A percentile compares a stretch with the other conserved stretches of the same genome.
phyloP scores from a whole-genome alignment of 768 basidiomycete species.

The Tricholoma furcatifolium region DNA sequence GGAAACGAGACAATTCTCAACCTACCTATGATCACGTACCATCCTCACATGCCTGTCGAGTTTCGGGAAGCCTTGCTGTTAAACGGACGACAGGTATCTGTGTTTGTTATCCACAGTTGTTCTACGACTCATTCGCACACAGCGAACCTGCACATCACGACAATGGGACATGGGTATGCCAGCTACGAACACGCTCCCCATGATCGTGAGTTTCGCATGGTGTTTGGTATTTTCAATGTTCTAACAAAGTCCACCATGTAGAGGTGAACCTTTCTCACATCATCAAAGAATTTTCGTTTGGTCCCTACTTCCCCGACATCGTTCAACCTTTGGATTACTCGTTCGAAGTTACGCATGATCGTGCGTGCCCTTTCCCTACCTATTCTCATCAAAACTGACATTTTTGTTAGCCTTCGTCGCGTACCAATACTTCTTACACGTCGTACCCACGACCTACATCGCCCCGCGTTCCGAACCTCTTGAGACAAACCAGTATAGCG shows the following conservation, averaged over 20 bases:
- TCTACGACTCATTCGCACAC: not conserved
- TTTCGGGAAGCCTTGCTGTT: constrained; percentile 78
- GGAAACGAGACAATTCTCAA: constrained; percentile 47
- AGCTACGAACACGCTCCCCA: constrained; percentile 89
- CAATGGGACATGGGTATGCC: constrained; percentile 91
- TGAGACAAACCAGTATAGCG: constrained; percentile 86
- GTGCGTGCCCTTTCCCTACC: constrained; percentile 41
- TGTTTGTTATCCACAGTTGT: not conserved
- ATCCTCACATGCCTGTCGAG: constrained; percentile 78
- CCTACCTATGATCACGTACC: constrained; percentile 72
- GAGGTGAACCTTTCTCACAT: constrained; percentile 98
- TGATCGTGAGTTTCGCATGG: constrained; percentile 48
- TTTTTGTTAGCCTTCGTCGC: constrained; percentile 69
- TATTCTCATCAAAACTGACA: not conserved
- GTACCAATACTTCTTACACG: constrained; percentile 93
- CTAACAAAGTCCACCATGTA: constrained; percentile 24
- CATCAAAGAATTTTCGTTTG: constrained; percentile 96
- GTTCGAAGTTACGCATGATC: constrained; percentile 68
- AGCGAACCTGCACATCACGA: constrained; percentile 94
- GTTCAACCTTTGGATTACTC: constrained; percentile 92
- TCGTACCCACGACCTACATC: constrained; percentile 94
- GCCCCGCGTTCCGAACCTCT: constrained; percentile 66
- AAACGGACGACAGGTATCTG: constrained; percentile 83
- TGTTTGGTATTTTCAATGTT: not conserved
- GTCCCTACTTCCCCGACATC: constrained; percentile 94